A percentile compares a stretch with the other conserved stretches of the same genome.
These are phyloP conservation scores for Diaporthe amygdali DNA, from an alignment of 2,329 filamentous ascomycete genomes.

Conservation along the genomic window DNA sequence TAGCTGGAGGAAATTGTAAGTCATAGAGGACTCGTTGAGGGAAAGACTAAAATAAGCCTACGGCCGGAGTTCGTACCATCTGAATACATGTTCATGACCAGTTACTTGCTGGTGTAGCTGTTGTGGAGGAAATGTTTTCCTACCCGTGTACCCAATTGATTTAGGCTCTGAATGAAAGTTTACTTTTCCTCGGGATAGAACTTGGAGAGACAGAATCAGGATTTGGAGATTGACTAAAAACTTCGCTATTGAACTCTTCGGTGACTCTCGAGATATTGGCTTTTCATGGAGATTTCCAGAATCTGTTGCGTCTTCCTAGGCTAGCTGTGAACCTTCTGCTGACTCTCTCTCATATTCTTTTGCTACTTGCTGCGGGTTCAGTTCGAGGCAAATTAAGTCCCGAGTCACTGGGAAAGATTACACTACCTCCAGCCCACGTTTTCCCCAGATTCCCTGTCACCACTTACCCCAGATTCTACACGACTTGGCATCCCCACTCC, in stretches of 20 bases:
- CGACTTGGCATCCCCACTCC: neutral
- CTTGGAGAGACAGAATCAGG: neutral
- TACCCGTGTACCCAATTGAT: neutral
- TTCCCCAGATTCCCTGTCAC: neutral
- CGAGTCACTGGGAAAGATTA: neutral
- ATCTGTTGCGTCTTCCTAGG: neutral
- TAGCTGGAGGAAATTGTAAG: neutral
- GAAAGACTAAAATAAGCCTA: no score
- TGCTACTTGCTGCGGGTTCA: neutral
- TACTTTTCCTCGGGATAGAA: neutral
- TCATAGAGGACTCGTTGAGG: neutral
- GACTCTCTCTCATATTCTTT: neutral
- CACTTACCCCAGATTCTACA: slow-evolving; percentile 8
- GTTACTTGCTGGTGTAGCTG: neutral
- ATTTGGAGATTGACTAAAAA: neutral
- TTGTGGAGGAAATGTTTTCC: neutral
- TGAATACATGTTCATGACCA: no score
- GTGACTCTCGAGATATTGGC: neutral
- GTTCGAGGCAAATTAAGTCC: neutral
- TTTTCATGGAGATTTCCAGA: no score
- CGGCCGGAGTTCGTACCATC: neutral
- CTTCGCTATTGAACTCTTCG: neutral
- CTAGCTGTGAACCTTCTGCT: neutral
- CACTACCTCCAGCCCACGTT: neutral
- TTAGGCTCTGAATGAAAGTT: neutral